Conservation (phyloP, 805 yeast species). For the Kockiozyma suomiensis region DNA sequence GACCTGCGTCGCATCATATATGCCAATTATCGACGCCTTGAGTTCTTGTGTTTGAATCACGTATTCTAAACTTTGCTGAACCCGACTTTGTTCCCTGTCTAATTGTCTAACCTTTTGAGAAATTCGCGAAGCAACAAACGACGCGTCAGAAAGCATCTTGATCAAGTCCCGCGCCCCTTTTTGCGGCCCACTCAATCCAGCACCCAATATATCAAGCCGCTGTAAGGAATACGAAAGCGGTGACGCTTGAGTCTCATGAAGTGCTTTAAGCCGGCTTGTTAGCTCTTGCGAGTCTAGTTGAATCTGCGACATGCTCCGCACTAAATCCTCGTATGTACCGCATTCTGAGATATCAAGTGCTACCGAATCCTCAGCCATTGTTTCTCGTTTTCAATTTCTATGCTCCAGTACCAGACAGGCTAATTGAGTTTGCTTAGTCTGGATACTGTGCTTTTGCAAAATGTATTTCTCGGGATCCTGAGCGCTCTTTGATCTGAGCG, state of each 20-base stretch:
- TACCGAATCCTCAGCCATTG: background rate
- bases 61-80: conserved; percentile 61
- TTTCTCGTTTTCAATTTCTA: background rate
- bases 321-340: conserved; percentile 22
- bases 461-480: background rate
- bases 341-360: conserved; percentile 21
- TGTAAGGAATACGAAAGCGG: conserved; percentile 34
- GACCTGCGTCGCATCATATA: conserved; percentile 67
- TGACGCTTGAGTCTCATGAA: conserved; percentile 14
- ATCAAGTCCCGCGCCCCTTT: conserved; percentile 63
- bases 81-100: conserved; percentile 70
- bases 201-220: conserved; percentile 38
- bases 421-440: background rate
- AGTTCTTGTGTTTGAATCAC: conserved; percentile 68
- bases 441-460: background rate
- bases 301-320: conserved; percentile 10
- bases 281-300: conserved; percentile 17
- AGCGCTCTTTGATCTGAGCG: background rate
- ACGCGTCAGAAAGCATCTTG: conserved; percentile 59
- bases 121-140: conserved; percentile 64
- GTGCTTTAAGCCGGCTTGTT: conserved; percentile 4
- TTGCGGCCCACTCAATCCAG: conserved; percentile 42
- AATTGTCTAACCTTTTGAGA: conserved; percentile 69
- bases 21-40: conserved; percentile 64
- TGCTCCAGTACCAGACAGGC: too few relatives aligned